Base-by-base conservation (phyloP, 495 filamentous ascomycete species). In the Aspergillus olivimuriae region DNA sequence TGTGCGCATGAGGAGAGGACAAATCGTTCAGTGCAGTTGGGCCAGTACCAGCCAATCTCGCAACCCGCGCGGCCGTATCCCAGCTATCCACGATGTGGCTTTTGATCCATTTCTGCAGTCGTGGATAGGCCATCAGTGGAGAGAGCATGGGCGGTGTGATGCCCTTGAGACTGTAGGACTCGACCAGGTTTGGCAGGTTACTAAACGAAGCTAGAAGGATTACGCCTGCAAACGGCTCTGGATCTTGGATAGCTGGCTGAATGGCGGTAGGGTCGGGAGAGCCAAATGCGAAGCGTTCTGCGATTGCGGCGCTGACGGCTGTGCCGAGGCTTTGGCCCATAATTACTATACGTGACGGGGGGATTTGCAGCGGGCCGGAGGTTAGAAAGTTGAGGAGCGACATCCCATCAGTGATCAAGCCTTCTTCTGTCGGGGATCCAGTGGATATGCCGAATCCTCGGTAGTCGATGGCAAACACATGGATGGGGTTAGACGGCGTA, bases 301-400 rank as follows among this genome's bases (percentile, higher is more conserved):
- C 80, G 1, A 86, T 78, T 15, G 74, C 90, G 16, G 80, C 65
- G 11, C 80, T 78, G 2, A 96, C 85, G 1, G 86, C 91, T 7
- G 92, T 94, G 20, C 92, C 92, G 2, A 98, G 80, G 47, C 82
- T 88, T 44, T 95, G 90, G 34, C 90, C 91, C n/a, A 90, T 60
- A 32, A 96, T 69, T 8, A 87, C 77, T 35, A 96, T 94, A 10
- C 78, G 75, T 12, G 76, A 69, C 0, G 90, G 64, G 0, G 85
- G 72, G 17, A 96, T 75, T 0, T 58, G 52, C 4, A 63, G 49
- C 1, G 66, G 63, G 1, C 51, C 48, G 4, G 69, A 61, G 1
- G 68, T 74, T 21, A 74, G 58, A 15, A 73, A 94, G 47, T 83
- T 72, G 1, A 89, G 66, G 1, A 83, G 67, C 1, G 89, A 64